A percentile compares a stretch with the other conserved stretches of the same genome.
phyloP scores from a whole-genome alignment of 371 early-diverging fungal genomes.

The Mucor saturninus region DNA sequence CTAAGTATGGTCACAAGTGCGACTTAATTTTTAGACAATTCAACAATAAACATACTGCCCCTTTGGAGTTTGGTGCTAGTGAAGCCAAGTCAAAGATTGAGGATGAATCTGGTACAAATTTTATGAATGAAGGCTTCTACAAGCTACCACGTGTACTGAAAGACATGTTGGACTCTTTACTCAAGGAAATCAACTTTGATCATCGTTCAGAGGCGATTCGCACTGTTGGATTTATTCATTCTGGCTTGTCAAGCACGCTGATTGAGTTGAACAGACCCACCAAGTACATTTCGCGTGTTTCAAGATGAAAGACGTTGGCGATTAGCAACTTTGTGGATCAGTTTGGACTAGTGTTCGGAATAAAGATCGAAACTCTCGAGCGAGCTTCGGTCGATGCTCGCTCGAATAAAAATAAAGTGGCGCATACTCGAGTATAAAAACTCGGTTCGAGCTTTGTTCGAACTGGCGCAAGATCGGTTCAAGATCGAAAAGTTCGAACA shows the following conservation, averaged over 20 bases:
- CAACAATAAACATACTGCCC: constrained; percentile 1
- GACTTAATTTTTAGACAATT: constrained; percentile 17
- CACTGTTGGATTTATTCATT: constrained; percentile 14
- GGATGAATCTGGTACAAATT: constrained; percentile 6
- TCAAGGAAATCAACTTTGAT: constrained; percentile 6
- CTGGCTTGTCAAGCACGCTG: constrained; percentile 6
- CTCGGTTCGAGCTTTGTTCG: no score
- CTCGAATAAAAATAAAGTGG: no score
- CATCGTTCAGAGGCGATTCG: constrained; percentile 4
- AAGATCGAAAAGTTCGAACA: neutral
- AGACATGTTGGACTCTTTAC: constrained; percentile 12
- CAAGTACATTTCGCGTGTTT: neutral
- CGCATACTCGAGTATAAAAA: no score
- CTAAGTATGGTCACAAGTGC: constrained; percentile 7
- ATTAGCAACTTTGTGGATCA: neutral
- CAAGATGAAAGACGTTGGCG: constrained; percentile 1
- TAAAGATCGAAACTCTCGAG: no score
- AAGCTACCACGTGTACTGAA: constrained; percentile 15
- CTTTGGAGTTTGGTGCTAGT: constrained; percentile 23
- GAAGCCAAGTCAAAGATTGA: constrained; percentile 15
- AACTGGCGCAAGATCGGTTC: no score
- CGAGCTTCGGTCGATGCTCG: no score
- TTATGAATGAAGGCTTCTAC: constrained; percentile 17
- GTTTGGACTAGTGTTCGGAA: no score
- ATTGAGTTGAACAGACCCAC: constrained; percentile 1